phyloP scores from a whole-genome alignment of 2,329 filamentous ascomycete species.

The Lecanoromycetidae sp. region DNA sequence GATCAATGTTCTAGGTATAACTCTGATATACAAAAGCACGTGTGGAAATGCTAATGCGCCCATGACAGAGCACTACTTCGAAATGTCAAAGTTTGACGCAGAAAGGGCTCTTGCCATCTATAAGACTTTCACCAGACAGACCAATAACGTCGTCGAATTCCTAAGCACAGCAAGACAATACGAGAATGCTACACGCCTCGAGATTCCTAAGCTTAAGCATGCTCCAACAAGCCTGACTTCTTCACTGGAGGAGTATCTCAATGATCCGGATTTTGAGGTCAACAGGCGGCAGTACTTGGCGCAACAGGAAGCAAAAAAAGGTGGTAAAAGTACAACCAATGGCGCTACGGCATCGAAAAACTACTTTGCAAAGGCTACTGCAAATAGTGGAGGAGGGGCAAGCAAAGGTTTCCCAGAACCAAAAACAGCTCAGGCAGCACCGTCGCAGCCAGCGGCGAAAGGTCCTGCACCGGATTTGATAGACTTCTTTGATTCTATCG shows the following conservation, averaged over 20 bases:
- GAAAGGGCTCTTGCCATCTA: conserved; percentile 87
- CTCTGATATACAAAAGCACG: not conserved
- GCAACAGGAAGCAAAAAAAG: conserved; percentile 63
- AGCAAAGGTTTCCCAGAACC: conserved; percentile 13
- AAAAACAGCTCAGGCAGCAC: conserved; percentile 20
- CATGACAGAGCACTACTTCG: conserved; percentile 76
- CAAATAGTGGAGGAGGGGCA: conserved; percentile 24
- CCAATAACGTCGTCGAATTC: conserved; percentile 83
- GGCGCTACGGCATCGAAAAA: conserved; percentile 22
- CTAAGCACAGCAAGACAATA: conserved; percentile 77
- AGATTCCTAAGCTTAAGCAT: conserved; percentile 95
- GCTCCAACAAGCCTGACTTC: conserved; percentile 82
- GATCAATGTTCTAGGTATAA: conserved; percentile 84
- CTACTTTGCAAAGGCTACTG: conserved; percentile 18
- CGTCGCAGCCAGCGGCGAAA: conserved; percentile 26
- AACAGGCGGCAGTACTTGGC: conserved; percentile 85
- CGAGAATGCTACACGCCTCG: conserved; percentile 80
- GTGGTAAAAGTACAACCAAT: conserved; percentile 29
- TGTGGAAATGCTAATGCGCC: conserved; percentile 13
- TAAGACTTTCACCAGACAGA: conserved; percentile 80
- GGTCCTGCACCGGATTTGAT: conserved; percentile 58
- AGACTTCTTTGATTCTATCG: conserved; percentile 89
- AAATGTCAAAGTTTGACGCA: conserved; percentile 91
- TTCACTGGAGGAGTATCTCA: conserved; percentile 85
- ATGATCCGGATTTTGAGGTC: conserved; percentile 88